These are phyloP conservation scores for Haematococcus sp. DNA, from an alignment of 139 green algal species.

Conservation along the genomic window DNA sequence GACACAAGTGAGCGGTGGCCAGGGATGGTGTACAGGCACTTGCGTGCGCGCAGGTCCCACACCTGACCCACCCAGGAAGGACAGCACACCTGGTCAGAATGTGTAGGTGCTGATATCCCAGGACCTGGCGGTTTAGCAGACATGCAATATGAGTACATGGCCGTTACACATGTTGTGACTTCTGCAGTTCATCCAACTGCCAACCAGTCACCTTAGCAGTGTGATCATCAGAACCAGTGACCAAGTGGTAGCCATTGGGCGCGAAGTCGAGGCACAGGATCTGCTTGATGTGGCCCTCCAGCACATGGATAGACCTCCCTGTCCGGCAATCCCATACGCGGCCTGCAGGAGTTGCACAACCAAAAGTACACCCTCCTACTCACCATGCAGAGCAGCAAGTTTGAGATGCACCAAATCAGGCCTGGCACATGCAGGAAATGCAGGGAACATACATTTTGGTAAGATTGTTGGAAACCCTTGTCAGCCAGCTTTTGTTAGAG, in stretches of 20 bases:
- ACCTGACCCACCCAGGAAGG: constrained; percentile 32
- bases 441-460: no score
- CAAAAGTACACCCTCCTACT: no score
- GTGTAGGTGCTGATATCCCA: no score
- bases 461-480: no score
- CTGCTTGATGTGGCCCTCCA: constrained; percentile 89
- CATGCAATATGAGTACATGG: no score
- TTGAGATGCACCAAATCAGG: no score
- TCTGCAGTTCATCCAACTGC: no score
- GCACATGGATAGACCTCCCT: constrained; percentile 72
- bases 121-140: no score
- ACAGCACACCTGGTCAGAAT: not conserved
- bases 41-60: constrained; percentile 87
- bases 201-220: constrained; percentile 55
- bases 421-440: no score
- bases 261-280: constrained; percentile 86
- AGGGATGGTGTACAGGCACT: constrained; percentile 77
- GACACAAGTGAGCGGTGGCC: constrained; percentile 76
- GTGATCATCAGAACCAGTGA: constrained; percentile 82
- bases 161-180: no score
- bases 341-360: constrained; percentile 23
- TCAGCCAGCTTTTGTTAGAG: no score
- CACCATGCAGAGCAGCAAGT: no score
- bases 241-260: constrained; percentile 77
- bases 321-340: constrained; percentile 92